These are phyloP conservation scores for Mycena pura DNA, from an alignment of 768 basidiomycete species.

Conservation along the genomic window DNA sequence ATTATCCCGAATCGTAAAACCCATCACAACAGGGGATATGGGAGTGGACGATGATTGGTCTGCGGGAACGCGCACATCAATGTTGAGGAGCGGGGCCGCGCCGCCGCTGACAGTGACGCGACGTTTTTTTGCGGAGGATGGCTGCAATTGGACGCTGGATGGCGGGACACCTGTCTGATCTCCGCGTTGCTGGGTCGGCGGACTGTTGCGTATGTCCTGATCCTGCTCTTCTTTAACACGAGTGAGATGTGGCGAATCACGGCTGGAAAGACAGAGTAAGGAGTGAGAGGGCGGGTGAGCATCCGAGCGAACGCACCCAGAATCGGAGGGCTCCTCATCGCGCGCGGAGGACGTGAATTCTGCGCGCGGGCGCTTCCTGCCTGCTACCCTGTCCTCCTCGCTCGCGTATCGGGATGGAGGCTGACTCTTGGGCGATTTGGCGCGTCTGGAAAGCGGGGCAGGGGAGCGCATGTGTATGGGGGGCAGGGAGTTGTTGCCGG, in stretches of 20 bases:
- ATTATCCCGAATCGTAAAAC: constrained; percentile 67
- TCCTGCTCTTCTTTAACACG: constrained; percentile 73
- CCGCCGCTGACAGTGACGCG: constrained; percentile 75
- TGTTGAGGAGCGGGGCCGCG: constrained; percentile 62
- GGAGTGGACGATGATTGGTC: constrained; percentile 59
- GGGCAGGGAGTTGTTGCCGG: constrained; percentile 64
- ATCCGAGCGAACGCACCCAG: constrained; percentile 50
- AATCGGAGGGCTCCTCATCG: constrained; percentile 47
- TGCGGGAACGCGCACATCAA: constrained; percentile 50
- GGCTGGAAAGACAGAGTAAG: constrained; percentile 35
- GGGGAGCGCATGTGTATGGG: constrained; percentile 62
- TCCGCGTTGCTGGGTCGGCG: constrained; percentile 39
- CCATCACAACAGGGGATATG: constrained; percentile 72
- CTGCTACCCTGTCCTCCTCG: constrained; percentile 39
- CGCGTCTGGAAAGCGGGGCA: constrained; percentile 41
- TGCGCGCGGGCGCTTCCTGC: constrained; percentile 55
- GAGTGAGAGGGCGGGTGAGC: neutral
- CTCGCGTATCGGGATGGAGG: constrained; percentile 37
- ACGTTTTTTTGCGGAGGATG: constrained; percentile 65
- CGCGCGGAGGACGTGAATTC: constrained; percentile 42
- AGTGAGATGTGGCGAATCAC: constrained; percentile 52
- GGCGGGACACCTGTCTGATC: constrained; percentile 39
- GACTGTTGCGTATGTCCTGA: constrained; percentile 49
- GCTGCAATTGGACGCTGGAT: constrained; percentile 47
- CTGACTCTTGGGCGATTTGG: constrained; percentile 36